These are phyloP conservation scores for Parvularia atlantis DNA, from an alignment of 78 protist species.

Conservation along the genomic window DNA sequence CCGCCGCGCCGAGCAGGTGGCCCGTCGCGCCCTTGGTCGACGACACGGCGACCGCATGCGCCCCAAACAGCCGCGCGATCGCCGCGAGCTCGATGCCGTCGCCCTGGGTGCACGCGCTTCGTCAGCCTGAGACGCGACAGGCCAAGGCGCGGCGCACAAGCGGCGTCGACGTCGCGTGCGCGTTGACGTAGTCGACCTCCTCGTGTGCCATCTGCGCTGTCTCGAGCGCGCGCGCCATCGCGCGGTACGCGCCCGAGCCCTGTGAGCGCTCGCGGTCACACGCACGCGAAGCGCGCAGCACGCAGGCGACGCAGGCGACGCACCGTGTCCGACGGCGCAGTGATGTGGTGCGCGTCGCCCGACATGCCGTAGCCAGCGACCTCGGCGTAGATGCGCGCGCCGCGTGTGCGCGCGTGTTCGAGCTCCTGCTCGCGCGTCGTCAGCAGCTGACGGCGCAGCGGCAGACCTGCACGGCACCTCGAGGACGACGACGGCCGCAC, in stretches of 20 bases:
- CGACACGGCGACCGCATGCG: constrained; percentile 8
- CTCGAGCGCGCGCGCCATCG: too few relatives aligned
- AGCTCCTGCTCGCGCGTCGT: constrained; percentile 17
- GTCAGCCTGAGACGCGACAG: too few relatives aligned
- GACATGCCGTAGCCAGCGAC: constrained; percentile 40
- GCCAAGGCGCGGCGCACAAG: not conserved
- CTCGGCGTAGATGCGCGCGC: constrained; percentile 73
- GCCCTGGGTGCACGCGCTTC: too few relatives aligned
- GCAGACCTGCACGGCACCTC: constrained; percentile 26
- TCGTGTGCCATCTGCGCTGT: constrained; percentile 2
- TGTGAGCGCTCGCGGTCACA: too few relatives aligned
- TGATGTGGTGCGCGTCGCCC: constrained; percentile 80
- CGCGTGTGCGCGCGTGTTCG: constrained; percentile 48
- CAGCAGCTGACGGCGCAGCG: not conserved
- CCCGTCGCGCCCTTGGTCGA: constrained; percentile 80
- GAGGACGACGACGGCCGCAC: constrained; percentile 69
- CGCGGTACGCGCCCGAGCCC: too few relatives aligned
- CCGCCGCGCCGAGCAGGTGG: constrained; percentile 96
- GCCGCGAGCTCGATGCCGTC: constrained; percentile 63
- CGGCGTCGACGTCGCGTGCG: constrained; percentile 96
- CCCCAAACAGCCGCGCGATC: constrained; percentile 21
- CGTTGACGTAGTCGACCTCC: constrained; percentile 74
- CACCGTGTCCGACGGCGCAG: constrained; percentile 64
- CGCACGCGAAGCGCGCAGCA: too few relatives aligned
- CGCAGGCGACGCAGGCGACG: too few relatives aligned